A percentile compares a stretch with the other conserved stretches of the same genome.
These are phyloP conservation scores for Trypanosoma grayi DNA, from an alignment of 208 protist species.

Conservation along the genomic window DNA sequence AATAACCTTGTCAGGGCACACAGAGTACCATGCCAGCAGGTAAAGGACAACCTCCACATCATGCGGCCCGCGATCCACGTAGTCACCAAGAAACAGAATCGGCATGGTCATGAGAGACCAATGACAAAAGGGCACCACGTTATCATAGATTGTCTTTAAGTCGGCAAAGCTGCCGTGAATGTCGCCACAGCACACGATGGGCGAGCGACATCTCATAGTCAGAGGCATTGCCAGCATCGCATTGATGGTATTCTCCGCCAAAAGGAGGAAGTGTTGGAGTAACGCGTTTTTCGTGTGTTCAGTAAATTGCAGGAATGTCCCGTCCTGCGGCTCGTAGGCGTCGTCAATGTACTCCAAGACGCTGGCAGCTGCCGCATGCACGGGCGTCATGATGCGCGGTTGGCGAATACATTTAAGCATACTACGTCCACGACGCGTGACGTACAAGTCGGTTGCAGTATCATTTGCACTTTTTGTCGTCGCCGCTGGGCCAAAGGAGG, in stretches of 20 bases:
- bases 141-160: slow-evolving; percentile 37
- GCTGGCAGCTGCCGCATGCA: slow-evolving; percentile 10
- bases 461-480: background rate
- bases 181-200: slow-evolving; percentile 69
- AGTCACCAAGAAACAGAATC: slow-evolving; percentile 97
- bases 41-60: slow-evolving; percentile 71
- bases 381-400: slow-evolving; percentile 1
- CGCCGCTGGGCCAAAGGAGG: background rate
- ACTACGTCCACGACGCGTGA: slow-evolving; percentile 4
- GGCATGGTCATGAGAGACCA: slow-evolving; percentile 48
- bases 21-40: slow-evolving; percentile 64
- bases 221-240: slow-evolving; percentile 12
- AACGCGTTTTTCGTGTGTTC: slow-evolving; percentile 4
- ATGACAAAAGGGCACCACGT: slow-evolving; percentile 40
- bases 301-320: slow-evolving; percentile 11
- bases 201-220: slow-evolving; percentile 40
- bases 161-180: slow-evolving; percentile 73
- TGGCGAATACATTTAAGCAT: slow-evolving; percentile 1
- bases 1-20: slow-evolving; percentile 62
- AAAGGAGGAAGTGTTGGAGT: slow-evolving; percentile 12
- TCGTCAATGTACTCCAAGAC: slow-evolving; percentile 21
- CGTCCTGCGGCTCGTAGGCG: slow-evolving; percentile 13
- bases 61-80: slow-evolving; percentile 92
- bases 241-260: slow-evolving; percentile 10
- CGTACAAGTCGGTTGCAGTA: background rate